These are phyloP conservation scores for Nemania sp. DNA, from an alignment of 2,329 filamentous ascomycete genomes.

Conservation along the genomic window DNA sequence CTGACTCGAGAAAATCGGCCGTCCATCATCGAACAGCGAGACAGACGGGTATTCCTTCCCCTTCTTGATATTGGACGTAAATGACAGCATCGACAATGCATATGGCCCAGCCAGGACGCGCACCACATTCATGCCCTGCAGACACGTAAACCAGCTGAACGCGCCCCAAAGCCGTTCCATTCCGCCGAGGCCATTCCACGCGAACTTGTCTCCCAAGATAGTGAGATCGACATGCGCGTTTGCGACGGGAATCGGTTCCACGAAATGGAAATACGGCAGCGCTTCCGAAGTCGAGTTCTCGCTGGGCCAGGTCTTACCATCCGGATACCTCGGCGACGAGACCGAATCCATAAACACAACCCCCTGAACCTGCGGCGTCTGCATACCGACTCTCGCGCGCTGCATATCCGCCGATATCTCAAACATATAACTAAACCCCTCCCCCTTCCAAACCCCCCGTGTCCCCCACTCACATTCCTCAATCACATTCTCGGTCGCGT, in stretches of 20 bases:
- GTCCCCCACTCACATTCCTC: constrained; percentile 26
- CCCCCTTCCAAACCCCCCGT: constrained; percentile 16
- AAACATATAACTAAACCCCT: constrained; percentile 16
- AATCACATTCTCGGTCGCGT: constrained; percentile 29
- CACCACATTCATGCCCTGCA: constrained; percentile 17
- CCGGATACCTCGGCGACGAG: constrained; percentile 6
- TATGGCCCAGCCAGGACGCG: constrained; percentile 18
- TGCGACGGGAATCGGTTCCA: constrained; percentile 22
- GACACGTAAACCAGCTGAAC: constrained; percentile 25
- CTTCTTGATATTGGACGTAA: constrained; percentile 14
- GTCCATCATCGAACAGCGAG: constrained; percentile 19
- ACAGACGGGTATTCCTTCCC: constrained; percentile 11
- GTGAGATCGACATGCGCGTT: constrained; percentile 8
- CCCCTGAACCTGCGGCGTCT: constrained; percentile 18
- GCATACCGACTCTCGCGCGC: constrained; percentile 11
- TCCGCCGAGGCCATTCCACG: constrained; percentile 21
- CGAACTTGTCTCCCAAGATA: constrained; percentile 10
- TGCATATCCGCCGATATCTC: constrained; percentile 13
- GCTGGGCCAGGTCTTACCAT: constrained; percentile 15
- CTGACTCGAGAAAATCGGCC: constrained; percentile 14
- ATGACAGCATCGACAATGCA: constrained; percentile 14
- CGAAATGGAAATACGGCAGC: constrained; percentile 21
- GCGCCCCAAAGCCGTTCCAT: constrained; percentile 24
- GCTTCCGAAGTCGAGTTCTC: constrained; percentile 17
- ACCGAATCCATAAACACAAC: background rate